Evolutionary conservation across 192 early-diverging fungal genomes (phyloP), one percentile per base, ranked within the genome.

Genomic region (Dispira parvispora): DNA sequence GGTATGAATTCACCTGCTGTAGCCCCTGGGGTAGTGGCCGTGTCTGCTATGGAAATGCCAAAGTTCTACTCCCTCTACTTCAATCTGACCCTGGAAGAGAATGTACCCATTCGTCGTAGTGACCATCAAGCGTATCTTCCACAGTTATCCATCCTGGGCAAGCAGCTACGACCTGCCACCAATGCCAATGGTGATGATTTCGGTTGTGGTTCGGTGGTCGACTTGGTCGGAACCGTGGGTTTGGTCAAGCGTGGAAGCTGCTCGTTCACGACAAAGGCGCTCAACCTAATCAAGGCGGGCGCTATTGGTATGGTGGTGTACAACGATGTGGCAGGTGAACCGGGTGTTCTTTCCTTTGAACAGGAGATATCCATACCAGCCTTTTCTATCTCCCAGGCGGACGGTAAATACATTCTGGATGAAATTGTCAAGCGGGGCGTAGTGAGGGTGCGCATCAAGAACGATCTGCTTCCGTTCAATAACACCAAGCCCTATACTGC

Each of bases 21-120:
- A 18, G 76, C 78, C 0, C 63, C 53, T 23, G 67, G 79, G 45
- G 81, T 76, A 44, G 64, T 87, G 6, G 71, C 74, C 18, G 81
- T 89, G 52, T 84, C 78, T 13, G 76, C 82, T 23, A 65, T 84
- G 9, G 52, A 53, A n/a, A n/a, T 53, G n/a, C 52, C 52, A 8
- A 18, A 25, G 20, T 8, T 12, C 8, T 53, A 53, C 20, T 53
- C 52, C 52, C 26, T 10, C 8, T 8, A 8, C 20, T n/a, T 53
- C 20, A 25, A 53, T n/a, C 10, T 53, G n/a, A 46, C 46, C 46
- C 11, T 46, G 11, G 18, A 18, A 11, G 46, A 18, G 46, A 46
- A 11, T 18, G 11, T 12, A 11, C 46, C 11, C 46, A 18, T 46
- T 46, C 46, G 46, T 18, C 46, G 46, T 18, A 46, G 11, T 12